Percentiles rank a stretch among this genome's conserved stretches.
phyloP scores from a whole-genome alignment of 208 protist species.

The Acanthamoeba triangularis region DNA sequence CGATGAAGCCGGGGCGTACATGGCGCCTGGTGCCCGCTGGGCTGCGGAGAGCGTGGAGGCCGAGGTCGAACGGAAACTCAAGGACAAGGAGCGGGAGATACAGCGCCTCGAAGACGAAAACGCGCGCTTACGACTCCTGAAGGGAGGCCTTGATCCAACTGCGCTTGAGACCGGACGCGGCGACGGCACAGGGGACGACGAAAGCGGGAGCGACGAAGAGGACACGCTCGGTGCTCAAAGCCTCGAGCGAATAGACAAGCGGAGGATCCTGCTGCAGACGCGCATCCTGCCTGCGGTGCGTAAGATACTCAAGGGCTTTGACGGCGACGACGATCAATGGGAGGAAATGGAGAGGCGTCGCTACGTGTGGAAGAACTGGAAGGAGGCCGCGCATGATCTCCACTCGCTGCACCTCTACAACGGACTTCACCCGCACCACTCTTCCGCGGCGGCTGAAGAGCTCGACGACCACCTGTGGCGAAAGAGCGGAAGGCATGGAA shows the following conservation, averaged over 20 bases:
- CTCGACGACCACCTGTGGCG: background rate
- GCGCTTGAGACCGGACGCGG: too few relatives aligned
- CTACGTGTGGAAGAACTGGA: background rate
- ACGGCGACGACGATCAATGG: background rate
- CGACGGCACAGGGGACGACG: too few relatives aligned
- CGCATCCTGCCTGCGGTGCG: background rate
- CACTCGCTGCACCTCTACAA: background rate
- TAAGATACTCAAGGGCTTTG: background rate
- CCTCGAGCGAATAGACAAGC: background rate
- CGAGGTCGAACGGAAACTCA: background rate
- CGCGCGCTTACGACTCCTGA: background rate
- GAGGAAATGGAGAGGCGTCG: background rate
- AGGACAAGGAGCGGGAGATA: background rate
- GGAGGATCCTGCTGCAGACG: background rate
- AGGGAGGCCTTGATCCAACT: background rate
- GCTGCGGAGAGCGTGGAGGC: background rate
- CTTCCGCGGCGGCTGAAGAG: background rate
- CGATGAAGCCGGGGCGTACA: background rate
- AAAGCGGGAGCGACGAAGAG: background rate
- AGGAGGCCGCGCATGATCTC: background rate
- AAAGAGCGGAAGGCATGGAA: background rate
- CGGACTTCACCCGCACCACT: too few relatives aligned
- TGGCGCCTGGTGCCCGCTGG: background rate
- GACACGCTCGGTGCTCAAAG: background rate
- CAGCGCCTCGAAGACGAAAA: background rate